Conservation (phyloP, 2,329 filamentous ascomycete species). For the Polytolypa hystricis region DNA sequence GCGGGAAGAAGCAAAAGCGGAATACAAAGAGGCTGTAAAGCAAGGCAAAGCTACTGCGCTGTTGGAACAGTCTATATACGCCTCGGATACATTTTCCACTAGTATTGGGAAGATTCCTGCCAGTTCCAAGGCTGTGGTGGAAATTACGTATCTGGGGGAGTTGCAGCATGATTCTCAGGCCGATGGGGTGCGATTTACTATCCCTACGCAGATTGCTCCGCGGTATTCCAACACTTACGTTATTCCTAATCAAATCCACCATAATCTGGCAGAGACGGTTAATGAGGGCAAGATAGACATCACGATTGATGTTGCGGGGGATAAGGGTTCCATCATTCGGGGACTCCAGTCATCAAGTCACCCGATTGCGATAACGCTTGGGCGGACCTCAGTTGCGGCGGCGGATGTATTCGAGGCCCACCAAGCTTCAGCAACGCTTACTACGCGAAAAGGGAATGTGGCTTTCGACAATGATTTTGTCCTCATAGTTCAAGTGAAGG, state of each 20-base stretch:
- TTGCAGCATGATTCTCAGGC: constrained; percentile 59
- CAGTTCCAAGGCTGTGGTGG: constrained; percentile 44
- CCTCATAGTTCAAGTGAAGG: constrained; percentile 51
- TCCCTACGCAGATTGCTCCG: constrained; percentile 57
- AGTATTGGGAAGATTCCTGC: constrained; percentile 57
- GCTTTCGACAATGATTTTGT: constrained; percentile 54
- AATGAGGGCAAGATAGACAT: constrained; percentile 40
- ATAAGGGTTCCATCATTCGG: constrained; percentile 45
- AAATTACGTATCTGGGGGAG: constrained; percentile 58
- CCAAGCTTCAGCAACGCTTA: constrained; percentile 52
- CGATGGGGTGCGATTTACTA: constrained; percentile 57
- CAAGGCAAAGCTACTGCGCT: constrained; percentile 53
- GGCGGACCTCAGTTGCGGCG: constrained; percentile 40
- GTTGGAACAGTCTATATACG: constrained; percentile 49
- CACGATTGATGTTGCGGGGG: constrained; percentile 50
- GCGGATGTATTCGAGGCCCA: constrained; percentile 42
- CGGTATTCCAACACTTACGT: constrained; percentile 43
- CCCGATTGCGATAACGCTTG: constrained; percentile 54
- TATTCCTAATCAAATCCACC: constrained; percentile 3
- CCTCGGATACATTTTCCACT: constrained; percentile 57
- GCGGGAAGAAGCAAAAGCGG: constrained; percentile 48
- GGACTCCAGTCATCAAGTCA: constrained; percentile 55
- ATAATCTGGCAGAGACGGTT: constrained; percentile 11
- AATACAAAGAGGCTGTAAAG: constrained; percentile 48
- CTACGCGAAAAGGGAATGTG: constrained; percentile 24